A percentile compares a stretch with the other conserved stretches of the same genome.
These are phyloP conservation scores for Microbotryomycetes sp. DNA, from an alignment of 1,284 basidiomycete genomes.

Conservation along the genomic window DNA sequence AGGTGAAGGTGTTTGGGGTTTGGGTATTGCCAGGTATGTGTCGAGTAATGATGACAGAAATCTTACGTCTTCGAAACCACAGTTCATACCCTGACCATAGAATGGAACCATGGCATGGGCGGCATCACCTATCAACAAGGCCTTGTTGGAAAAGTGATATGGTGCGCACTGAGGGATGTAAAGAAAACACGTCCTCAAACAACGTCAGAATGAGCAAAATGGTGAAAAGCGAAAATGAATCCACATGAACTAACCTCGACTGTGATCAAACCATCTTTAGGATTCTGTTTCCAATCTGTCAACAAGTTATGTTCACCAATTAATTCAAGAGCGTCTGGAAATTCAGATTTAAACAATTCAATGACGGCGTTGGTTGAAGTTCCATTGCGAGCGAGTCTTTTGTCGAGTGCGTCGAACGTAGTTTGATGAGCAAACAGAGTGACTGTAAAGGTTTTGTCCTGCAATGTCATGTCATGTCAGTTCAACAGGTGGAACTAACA, in stretches of 20 bases:
- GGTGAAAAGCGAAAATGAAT: background rate
- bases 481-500: slow-evolving; percentile 10
- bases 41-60: slow-evolving; percentile 72
- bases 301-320: slow-evolving; percentile 74
- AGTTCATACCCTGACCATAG: slow-evolving; percentile 94
- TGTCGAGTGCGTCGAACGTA: slow-evolving; percentile 55
- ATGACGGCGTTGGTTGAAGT: slow-evolving; percentile 12
- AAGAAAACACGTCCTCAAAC: background rate
- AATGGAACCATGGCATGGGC: slow-evolving; percentile 93
- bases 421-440: slow-evolving; percentile 83
- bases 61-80: slow-evolving; percentile 93
- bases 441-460: slow-evolving; percentile 68
- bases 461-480: too few species aligned
- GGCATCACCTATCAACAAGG: slow-evolving; percentile 83
- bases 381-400: slow-evolving; percentile 8
- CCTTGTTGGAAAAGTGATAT: slow-evolving; percentile 84
- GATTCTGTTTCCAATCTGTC: slow-evolving; percentile 70
- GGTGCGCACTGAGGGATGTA: slow-evolving; percentile 59
- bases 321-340: slow-evolving; percentile 75
- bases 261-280: slow-evolving; percentile 80
- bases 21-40: slow-evolving; percentile 53
- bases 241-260: slow-evolving; percentile 61
- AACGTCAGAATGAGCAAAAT: background rate
- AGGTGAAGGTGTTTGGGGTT: slow-evolving; percentile 41
- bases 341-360: slow-evolving; percentile 73